phyloP scores from a whole-genome alignment of 345 rosid species.

The Erodium maritimum region DNA sequence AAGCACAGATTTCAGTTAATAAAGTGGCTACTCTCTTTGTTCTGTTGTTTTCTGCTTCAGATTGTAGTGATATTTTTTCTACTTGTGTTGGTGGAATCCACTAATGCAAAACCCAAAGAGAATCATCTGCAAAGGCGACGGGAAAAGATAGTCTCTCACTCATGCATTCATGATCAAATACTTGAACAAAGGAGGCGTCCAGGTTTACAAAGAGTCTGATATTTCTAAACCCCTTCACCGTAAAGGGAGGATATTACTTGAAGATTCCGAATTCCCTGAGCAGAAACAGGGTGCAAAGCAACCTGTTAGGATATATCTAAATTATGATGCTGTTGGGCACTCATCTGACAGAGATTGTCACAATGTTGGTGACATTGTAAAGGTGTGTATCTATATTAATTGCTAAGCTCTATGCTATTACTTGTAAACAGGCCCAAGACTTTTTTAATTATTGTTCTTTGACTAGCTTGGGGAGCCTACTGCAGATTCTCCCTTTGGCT shows the following conservation, averaged over 20 bases:
- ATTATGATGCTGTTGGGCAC: constrained; percentile 98
- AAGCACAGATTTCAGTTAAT: background rate
- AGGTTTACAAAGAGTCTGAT: constrained; percentile 47
- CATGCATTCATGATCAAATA: constrained; percentile 93
- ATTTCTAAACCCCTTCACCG: constrained; percentile 26
- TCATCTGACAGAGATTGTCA: constrained; percentile 83
- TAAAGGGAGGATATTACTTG: constrained; percentile 73
- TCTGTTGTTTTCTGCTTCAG: constrained; percentile 26
- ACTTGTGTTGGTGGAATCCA: constrained; percentile 36
- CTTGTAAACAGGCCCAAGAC: background rate
- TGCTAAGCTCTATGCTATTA: background rate
- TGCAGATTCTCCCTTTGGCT: constrained; percentile 28
- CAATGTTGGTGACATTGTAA: constrained; percentile 71
- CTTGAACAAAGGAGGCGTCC: constrained; percentile 79
- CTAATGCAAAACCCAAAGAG: constrained; percentile 25
- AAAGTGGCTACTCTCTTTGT: background rate
- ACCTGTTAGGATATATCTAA: constrained; percentile 85
- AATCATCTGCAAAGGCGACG: constrained; percentile 24
- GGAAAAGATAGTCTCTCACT: constrained; percentile 49
- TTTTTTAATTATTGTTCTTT: constrained; percentile 3
- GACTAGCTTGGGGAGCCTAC: constrained; percentile 91
- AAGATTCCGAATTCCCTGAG: constrained; percentile 18
- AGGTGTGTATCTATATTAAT: constrained; percentile 22
- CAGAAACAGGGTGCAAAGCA: constrained; percentile 50
- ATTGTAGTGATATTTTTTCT: constrained; percentile 31